Base-by-base conservation (phyloP, 148 eudicot species). In the Beta vulgaris region DNA sequence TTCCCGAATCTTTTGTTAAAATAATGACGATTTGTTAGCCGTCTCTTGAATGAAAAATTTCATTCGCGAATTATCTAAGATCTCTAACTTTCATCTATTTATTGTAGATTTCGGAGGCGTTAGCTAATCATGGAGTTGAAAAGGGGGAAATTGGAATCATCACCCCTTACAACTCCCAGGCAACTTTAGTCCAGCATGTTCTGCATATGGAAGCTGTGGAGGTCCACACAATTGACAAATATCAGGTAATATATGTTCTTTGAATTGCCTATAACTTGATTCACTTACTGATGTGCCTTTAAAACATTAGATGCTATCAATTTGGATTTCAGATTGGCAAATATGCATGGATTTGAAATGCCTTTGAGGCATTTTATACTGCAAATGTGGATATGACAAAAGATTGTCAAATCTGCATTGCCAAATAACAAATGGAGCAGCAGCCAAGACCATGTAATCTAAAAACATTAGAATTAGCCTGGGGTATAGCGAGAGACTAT, bases 201-300 rank as follows among this genome's bases (percentile, higher is more conserved):
- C 72, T 89, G 58, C 81, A 82, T 67, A 61, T 76, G 77, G 77
- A 80, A 55, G 76, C 87, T 66, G 96, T 95, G 69, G 98, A 95
- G 88, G 91, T 89, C 79, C 92, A 95, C 84, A 92, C 97, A 39
- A 95, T 95, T 70, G 98, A 95, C 71, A 92, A 92, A 80, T 95
- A 95, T 79, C 98, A 95, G 98, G 98, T 94, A 67, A 76, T 18
- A 48, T 16, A 37, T 67, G 10, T 58, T 16, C 77, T 74, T 71
- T 19, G 12, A 14, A 8, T 21, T 61, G 21, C 3, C 15, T 19
- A 9, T n/a, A 63, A 29, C 37, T 14, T 60, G 19, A 35, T 36
- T 63, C 43, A 63, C 43, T 9, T 6, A 0, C 11, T 35, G 62
- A 58, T 4, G n/a, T 51, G 23, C 57, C 57, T 51, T 51, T 25